Evolutionary conservation across 129 eudicot genomes (phyloP), one percentile per base, ranked within the genome.

Genomic region (Ambrosia artemisiifolia): DNA sequence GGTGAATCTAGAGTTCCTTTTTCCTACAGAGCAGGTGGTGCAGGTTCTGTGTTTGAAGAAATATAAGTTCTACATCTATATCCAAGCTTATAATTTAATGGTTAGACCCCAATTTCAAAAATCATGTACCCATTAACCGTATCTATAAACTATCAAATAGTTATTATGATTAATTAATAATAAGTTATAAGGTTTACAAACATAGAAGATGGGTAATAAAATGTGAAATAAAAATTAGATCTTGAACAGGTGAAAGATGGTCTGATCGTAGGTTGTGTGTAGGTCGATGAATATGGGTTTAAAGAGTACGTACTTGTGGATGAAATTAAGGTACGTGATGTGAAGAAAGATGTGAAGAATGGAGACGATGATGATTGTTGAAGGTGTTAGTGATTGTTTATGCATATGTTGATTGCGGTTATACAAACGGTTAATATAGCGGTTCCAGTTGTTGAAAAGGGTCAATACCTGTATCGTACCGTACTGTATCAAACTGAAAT

Each of bases 21-120:
- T n/a, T n/a, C n/a, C n/a, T n/a, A n/a, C n/a, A n/a, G n/a, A n/a
- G n/a, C n/a, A n/a, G n/a, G n/a, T n/a, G n/a, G n/a, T n/a, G n/a
- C n/a, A n/a, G n/a, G n/a, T n/a, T n/a, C n/a, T n/a, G n/a, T n/a
- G n/a, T n/a, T n/a, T n/a, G n/a, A n/a, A n/a, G n/a, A n/a, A n/a
- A n/a, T n/a, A n/a, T n/a, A n/a, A n/a, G n/a, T n/a, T n/a, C n/a
- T n/a, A n/a, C n/a, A n/a, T n/a, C n/a, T n/a, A n/a, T n/a, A n/a
- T n/a, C n/a, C n/a, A n/a, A n/a, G n/a, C n/a, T n/a, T n/a, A n/a
- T n/a, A n/a, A n/a, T n/a, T n/a, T n/a, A n/a, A n/a, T n/a, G n/a
- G n/a, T n/a, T n/a, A n/a, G n/a, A 13, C 20, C 17, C 78, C 63
- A 74, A 74, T 11, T 73, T 63, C 64, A 49, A 32, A 63, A 63